Evolutionary conservation across 805 yeast genomes (phyloP), one percentile per base, ranked within the genome.

Genomic region (Candida manassasensis): DNA sequence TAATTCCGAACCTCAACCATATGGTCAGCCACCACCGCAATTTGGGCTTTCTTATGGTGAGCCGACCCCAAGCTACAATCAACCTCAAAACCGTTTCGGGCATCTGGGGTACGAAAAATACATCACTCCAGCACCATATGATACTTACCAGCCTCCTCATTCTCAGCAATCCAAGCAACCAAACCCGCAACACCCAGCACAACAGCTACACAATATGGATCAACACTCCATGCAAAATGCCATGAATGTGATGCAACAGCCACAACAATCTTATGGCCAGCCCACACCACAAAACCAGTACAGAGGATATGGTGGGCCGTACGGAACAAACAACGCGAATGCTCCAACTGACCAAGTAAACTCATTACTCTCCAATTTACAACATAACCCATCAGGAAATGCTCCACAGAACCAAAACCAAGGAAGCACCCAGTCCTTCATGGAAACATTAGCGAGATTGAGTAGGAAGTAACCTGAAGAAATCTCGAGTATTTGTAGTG

Each of bases 381-480:
- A 57, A 38, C 42, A 35, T n/a, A 27, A 32, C 14, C 27, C 39
- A 21, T 14, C 38, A 28, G 21, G 34, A 9, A 13, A 24, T 24
- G 6, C 27, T 6, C 42, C 36, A 19, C 42, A 38, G 3, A 45
- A 37, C 13, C 51, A 37, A 22, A 34, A 35, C 6, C 33, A 44
- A 22, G 46, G 42, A 28, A 40, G 50, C 25, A 48, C 62, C 2
- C 56, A 45, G 36, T 41, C 55, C 9, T 44, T 63, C 34, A 53
- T 60, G 63, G 68, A 63, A 10, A 63, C 67, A 27, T 55, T 63
- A 35, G 57, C 67, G 6, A 49, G 64, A 38, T 52, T 63, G 40
- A 55, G 57, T 31, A 52, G 57, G 36, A 59, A 59, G 43, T 54
- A 49, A 37, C 19, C 26, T 13, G 11, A n/a, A 11, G 12, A 31